Evolutionary conservation across 2,329 filamentous ascomycete species (phyloP).

Genomic region (Exserohilum rostratum): DNA sequence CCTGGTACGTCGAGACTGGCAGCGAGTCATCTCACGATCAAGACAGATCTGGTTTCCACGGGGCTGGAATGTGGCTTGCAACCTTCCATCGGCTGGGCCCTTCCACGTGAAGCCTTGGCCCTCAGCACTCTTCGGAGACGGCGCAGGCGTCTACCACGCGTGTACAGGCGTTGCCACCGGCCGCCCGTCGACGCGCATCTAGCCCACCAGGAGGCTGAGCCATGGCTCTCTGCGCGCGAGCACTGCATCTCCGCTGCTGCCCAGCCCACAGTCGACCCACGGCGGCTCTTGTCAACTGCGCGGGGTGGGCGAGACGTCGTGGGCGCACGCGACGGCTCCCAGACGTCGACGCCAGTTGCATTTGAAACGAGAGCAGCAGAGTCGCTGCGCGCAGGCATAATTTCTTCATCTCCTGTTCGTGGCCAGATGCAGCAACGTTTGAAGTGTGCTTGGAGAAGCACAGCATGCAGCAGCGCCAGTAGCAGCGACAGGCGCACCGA

Average conservation of each 20-base stretch:
- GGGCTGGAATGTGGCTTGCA: constrained; percentile 4
- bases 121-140: neutral
- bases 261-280: too few relatives aligned
- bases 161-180: neutral
- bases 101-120: constrained; percentile 3
- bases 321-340: neutral
- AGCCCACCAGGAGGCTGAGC: neutral
- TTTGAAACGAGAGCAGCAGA: neutral
- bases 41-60: constrained; percentile 1
- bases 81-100: neutral
- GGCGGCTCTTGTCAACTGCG: too few relatives aligned
- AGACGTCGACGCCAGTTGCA: too few relatives aligned
- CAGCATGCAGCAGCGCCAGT: constrained; percentile 13
- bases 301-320: neutral
- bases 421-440: constrained; percentile 13
- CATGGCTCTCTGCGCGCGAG: neutral
- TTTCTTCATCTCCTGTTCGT: constrained; percentile 7
- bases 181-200: neutral
- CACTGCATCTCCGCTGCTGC: neutral
- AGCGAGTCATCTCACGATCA: constrained; percentile 2
- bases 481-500: neutral
- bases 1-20: constrained; percentile 3
- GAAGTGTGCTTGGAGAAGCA: constrained; percentile 7
- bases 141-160: neutral
- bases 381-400: neutral